Conservation (phyloP, 2,329 filamentous ascomycete species). For the Fusarium brevicatenulatum region DNA sequence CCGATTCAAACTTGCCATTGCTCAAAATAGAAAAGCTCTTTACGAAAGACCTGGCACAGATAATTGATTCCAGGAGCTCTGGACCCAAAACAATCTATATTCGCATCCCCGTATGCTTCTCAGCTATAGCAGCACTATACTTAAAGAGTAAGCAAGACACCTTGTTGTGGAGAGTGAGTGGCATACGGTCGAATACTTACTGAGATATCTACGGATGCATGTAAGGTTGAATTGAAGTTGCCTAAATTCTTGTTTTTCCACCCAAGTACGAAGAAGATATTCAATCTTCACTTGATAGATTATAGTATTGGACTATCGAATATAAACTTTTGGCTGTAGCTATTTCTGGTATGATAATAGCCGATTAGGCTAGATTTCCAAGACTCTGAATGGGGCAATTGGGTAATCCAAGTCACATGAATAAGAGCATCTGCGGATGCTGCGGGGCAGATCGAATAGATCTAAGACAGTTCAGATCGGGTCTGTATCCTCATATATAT, state of each 20-base stretch:
- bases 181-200: not conserved
- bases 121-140: not conserved
- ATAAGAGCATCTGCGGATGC: conserved; percentile 19
- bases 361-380: not conserved
- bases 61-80: not conserved
- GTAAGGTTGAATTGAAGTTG: not conserved
- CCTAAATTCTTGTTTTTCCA: too few species aligned
- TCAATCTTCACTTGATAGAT: not conserved
- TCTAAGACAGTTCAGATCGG: conserved; percentile 1
- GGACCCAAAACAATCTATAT: not conserved
- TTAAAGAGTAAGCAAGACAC: rapidly evolving
- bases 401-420: conserved; percentile 28
- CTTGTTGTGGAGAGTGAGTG: not conserved
- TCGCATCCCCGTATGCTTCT: not conserved
- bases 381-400: not conserved
- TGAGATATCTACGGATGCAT: not conserved
- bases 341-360: not conserved
- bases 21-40: not conserved
- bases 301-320: not conserved
- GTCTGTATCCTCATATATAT: not conserved
- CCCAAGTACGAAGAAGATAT: not conserved
- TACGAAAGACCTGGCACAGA: too few species aligned
- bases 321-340: not conserved
- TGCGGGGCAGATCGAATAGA: conserved; percentile 14
- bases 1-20: not conserved